These are phyloP conservation scores for Vitis rupestris DNA, from an alignment of 164 flowering plant species.

Conservation along the genomic window DNA sequence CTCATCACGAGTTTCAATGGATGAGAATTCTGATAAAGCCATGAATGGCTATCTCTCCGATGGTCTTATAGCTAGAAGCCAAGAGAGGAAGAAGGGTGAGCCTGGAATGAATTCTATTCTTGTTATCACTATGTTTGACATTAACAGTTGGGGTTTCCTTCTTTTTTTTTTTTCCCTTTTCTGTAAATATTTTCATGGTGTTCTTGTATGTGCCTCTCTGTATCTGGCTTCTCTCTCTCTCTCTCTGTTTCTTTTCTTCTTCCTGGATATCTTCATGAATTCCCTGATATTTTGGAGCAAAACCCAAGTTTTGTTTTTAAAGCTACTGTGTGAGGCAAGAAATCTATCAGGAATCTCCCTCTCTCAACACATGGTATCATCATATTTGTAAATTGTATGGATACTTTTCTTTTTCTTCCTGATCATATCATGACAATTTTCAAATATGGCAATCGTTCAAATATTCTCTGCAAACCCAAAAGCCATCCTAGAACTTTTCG, in stretches of 20 bases:
- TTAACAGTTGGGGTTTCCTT: neutral
- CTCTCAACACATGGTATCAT: neutral
- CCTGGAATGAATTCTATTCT: neutral
- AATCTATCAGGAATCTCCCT: too few relatives aligned
- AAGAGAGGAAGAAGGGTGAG: slow-evolving; percentile 70
- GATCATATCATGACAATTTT: neutral
- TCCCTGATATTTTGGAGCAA: too few relatives aligned
- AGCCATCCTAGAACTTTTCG: neutral
- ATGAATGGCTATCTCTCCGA: slow-evolving; percentile 58
- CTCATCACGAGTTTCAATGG: slow-evolving; percentile 26
- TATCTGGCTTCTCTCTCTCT: too few relatives aligned
- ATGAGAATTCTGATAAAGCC: slow-evolving; percentile 34
- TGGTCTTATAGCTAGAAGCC: slow-evolving; percentile 39
- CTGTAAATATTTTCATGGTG: neutral
- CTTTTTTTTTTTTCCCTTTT: slow-evolving; percentile 2
- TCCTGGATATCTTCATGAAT: neutral
- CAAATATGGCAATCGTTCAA: neutral
- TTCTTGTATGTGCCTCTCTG: too few relatives aligned
- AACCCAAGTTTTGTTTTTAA: too few relatives aligned
- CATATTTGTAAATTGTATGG: too few relatives aligned
- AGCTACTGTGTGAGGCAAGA: too few relatives aligned
- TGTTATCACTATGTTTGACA: neutral
- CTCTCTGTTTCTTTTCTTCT: neutral
- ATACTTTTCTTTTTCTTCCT: neutral
- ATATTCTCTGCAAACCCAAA: neutral